A percentile compares a stretch with the other conserved stretches of the same genome.
Evolutionary conservation across 352 stramenopile genomes (phyloP).

Genomic region (Elongisporangium prolatum): DNA sequence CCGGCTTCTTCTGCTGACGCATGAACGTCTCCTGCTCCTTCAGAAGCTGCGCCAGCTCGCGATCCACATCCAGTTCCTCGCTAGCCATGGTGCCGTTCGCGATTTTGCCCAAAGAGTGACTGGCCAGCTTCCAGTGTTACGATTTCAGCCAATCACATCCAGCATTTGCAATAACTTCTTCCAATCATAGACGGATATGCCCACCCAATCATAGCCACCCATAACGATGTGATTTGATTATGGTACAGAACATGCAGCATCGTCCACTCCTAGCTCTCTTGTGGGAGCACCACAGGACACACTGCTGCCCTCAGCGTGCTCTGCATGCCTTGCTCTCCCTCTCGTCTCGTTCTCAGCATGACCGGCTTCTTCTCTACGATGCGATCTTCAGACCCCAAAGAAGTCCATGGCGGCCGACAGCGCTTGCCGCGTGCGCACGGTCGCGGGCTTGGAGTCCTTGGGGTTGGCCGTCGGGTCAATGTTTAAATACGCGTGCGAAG

Average conservation of each 20-base stretch:
- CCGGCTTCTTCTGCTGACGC: constrained; percentile 42
- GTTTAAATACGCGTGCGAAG: constrained; percentile 34
- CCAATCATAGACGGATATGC: not conserved
- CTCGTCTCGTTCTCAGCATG: not conserved
- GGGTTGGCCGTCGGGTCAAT: constrained; percentile 77
- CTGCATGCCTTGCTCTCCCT: constrained; percentile 1
- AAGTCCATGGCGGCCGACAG: constrained; percentile 86
- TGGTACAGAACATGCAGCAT: not conserved
- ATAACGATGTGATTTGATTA: not conserved
- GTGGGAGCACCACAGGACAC: not conserved
- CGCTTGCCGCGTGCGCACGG: constrained; percentile 71
- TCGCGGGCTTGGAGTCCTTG: constrained; percentile 70
- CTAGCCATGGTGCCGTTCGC: not conserved
- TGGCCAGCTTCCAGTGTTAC: not conserved
- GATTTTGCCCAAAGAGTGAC: not conserved
- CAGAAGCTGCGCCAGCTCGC: constrained; percentile 71
- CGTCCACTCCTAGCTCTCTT: not conserved
- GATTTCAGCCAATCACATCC: not conserved
- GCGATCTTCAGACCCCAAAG: constrained; percentile 45
- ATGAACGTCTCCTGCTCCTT: constrained; percentile 81
- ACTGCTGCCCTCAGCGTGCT: not conserved
- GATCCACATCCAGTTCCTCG: constrained; percentile 57
- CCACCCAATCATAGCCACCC: no score
- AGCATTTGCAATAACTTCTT: not conserved
- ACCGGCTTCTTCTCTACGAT: constrained; percentile 8